These are phyloP conservation scores for Cryptococcus sp. DNA, from an alignment of 1,284 basidiomycete genomes.

Conservation along the genomic window DNA sequence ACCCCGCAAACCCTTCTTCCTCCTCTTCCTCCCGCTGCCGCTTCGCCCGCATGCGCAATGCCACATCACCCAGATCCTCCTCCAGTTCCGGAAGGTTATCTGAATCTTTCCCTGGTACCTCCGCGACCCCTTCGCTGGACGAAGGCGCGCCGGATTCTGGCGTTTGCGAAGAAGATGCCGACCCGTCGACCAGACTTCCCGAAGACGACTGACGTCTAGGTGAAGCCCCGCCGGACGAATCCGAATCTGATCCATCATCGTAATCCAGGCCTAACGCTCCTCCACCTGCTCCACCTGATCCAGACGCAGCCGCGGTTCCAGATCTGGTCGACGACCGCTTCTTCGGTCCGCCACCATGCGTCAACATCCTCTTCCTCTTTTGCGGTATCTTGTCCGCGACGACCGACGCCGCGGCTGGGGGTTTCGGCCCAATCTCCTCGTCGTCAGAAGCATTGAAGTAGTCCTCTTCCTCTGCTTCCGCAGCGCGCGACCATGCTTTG, in stretches of 20 bases:
- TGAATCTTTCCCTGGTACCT: too few relatives aligned
- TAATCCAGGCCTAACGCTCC: conserved; percentile 47
- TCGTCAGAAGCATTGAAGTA: conserved; percentile 83
- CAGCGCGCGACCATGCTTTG: conserved; percentile 52
- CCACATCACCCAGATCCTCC: conserved; percentile 53
- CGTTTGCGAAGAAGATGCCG: neutral
- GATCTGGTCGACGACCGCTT: conserved; percentile 10
- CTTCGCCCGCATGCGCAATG: conserved; percentile 64
- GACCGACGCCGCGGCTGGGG: conserved; percentile 16
- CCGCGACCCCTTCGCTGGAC: neutral
- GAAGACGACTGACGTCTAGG: conserved; percentile 13
- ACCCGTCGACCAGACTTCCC: neutral
- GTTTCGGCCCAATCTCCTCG: conserved; percentile 38
- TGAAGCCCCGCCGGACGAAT: conserved; percentile 37
- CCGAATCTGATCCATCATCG: conserved; percentile 52
- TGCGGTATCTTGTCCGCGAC: conserved; percentile 10
- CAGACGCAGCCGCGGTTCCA: neutral
- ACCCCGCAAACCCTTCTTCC: conserved; percentile 61
- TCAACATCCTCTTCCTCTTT: conserved; percentile 34
- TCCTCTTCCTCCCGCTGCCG: conserved; percentile 68
- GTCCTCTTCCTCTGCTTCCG: conserved; percentile 71
- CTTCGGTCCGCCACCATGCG: conserved; percentile 24
- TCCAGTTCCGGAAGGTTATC: conserved; percentile 23
- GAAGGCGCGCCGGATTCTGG: conserved; percentile 5
- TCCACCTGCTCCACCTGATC: conserved; percentile 2